Evolutionary conservation across 306 rosid genomes (phyloP).

Genomic region (Prosopis cineraria): DNA sequence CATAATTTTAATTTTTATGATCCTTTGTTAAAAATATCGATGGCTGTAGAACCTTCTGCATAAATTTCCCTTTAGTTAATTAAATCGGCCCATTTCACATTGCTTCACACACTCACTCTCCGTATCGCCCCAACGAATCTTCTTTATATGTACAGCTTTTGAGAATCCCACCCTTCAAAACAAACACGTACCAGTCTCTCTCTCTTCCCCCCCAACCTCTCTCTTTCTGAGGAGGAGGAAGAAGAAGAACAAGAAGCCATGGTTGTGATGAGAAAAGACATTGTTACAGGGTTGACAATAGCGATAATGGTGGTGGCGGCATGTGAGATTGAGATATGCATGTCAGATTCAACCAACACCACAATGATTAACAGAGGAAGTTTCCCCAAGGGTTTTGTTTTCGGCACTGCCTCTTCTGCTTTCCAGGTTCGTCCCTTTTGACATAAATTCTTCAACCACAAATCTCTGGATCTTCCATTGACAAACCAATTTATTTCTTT

Average conservation of each 20-base stretch:
- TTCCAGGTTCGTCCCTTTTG: conserved; percentile 79
- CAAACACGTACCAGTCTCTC: not conserved
- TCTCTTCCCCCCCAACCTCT: not conserved
- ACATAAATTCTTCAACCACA: no score
- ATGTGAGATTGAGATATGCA: conserved; percentile 44
- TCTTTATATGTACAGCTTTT: not conserved
- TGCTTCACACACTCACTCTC: not conserved
- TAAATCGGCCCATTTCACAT: conserved; percentile 2
- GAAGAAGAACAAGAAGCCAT: conserved; percentile 27
- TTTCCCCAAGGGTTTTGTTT: conserved; percentile 74
- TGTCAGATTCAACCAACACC: conserved; percentile 35
- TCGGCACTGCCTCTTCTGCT: conserved; percentile 98
- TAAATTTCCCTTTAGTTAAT: no score
- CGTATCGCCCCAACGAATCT: no score
- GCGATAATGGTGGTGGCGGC: conserved; percentile 23
- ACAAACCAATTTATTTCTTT: not conserved
- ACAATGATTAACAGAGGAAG: conserved; percentile 50
- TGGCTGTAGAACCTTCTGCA: no score
- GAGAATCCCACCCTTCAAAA: not conserved
- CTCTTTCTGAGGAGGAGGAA: not conserved
- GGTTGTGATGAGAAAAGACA: conserved; percentile 40
- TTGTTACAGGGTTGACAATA: conserved; percentile 23
- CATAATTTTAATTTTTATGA: no score
- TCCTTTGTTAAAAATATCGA: no score
- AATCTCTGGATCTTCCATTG: not conserved